phyloP scores from a whole-genome alignment of 768 basidiomycete genomes.

The Boletus sensibilis region DNA sequence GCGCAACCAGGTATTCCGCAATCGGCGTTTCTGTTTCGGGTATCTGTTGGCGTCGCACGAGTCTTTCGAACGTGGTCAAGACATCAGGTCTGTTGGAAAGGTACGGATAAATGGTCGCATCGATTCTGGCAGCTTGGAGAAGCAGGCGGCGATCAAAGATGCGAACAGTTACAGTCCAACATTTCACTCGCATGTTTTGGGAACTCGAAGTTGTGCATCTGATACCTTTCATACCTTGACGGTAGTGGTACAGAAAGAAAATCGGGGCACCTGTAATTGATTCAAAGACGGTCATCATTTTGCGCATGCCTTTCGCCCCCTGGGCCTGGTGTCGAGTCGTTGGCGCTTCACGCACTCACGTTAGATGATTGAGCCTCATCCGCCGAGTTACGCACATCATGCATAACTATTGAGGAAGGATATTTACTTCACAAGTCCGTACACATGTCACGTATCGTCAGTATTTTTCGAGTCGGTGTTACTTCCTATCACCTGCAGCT shows the following conservation, averaged over 20 bases:
- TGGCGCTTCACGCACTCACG: no score
- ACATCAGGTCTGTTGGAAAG: neutral
- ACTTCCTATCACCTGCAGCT: conserved; percentile 3
- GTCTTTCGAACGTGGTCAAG: neutral
- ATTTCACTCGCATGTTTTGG: neutral
- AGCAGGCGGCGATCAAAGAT: neutral
- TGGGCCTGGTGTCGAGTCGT: no score
- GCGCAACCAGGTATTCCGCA: neutral
- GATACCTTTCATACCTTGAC: neutral
- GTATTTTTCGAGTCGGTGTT: no score
- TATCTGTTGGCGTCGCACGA: neutral
- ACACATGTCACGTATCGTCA: neutral
- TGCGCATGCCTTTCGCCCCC: neutral
- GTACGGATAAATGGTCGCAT: neutral
- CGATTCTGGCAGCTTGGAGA: neutral
- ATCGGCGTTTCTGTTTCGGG: neutral
- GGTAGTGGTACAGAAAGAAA: neutral
- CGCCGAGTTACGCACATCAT: neutral
- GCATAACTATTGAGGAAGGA: neutral
- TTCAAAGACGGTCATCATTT: neutral
- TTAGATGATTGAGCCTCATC: neutral
- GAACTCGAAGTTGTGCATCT: no score
- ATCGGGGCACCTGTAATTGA: neutral
- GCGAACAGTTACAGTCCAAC: no score
- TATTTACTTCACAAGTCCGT: neutral